Evolutionary conservation across 768 basidiomycete genomes (phyloP).

Genomic region (Tricholoma saponaceum): DNA sequence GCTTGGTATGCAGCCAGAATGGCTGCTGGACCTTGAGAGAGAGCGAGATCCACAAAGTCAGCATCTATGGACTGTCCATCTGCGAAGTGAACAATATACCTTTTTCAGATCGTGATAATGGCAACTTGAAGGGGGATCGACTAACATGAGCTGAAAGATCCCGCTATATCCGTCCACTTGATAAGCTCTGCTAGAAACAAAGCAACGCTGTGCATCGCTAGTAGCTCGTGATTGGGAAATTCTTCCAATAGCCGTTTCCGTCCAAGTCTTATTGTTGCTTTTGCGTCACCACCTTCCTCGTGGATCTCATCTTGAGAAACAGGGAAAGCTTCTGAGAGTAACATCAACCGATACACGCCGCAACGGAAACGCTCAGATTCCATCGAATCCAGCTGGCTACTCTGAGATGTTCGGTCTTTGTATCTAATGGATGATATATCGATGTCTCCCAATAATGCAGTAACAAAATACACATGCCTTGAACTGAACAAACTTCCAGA

Average conservation of each 20-base stretch:
- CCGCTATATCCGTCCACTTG: too few species aligned
- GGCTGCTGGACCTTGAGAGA: too few species aligned
- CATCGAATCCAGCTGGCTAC: too few species aligned
- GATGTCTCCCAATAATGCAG: neutral
- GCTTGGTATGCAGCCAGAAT: conserved; percentile 9
- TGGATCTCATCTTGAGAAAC: conserved; percentile 2
- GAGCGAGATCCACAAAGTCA: neutral
- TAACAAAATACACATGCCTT: too few species aligned
- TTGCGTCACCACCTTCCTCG: neutral
- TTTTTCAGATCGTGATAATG: neutral
- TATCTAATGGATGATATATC: too few species aligned
- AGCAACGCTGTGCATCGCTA: conserved; percentile 9
- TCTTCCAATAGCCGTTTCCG: conserved; percentile 3
- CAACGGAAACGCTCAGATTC: conserved; percentile 22
- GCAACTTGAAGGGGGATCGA: neutral
- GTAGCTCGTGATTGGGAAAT: conserved; percentile 10
- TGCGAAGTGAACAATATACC: too few species aligned
- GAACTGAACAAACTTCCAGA: too few species aligned
- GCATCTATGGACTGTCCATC: neutral
- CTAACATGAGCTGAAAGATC: conserved; percentile 5
- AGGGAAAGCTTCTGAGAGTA: conserved; percentile 10
- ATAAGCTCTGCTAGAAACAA: too few species aligned
- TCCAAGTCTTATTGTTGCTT: neutral
- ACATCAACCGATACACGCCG: conserved; percentile 17
- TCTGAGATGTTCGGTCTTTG: conserved; percentile 21